Conservation (phyloP, 352 stramenopile species). For the Phytophthora agathidicida region DNA sequence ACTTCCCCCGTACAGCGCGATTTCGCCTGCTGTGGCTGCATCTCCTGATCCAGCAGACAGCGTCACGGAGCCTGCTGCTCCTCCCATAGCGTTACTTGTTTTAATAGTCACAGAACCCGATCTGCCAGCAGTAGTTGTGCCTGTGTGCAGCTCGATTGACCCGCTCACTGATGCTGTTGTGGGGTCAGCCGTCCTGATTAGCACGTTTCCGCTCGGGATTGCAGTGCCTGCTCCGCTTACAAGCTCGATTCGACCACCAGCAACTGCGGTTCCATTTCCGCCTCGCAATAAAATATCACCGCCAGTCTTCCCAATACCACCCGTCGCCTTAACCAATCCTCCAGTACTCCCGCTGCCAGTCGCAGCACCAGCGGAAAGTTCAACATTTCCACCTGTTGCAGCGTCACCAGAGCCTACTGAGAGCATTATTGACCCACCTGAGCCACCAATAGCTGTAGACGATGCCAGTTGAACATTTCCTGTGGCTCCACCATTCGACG, state of each 20-base stretch:
- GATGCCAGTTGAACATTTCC: slow-evolving; percentile 33
- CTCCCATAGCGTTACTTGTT: slow-evolving; percentile 20
- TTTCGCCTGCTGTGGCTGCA: slow-evolving; percentile 3
- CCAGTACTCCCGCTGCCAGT: slow-evolving; percentile 19
- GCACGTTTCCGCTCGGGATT: slow-evolving; percentile 28
- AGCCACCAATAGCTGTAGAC: slow-evolving; percentile 17
- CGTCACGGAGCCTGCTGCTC: slow-evolving; percentile 26
- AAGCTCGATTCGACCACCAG: slow-evolving; percentile 33
- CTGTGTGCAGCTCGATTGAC: slow-evolving; percentile 25
- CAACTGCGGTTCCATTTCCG: slow-evolving; percentile 12
- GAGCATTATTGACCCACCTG: slow-evolving; percentile 31
- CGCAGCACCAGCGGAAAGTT: slow-evolving; percentile 23
- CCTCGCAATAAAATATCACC: slow-evolving; percentile 8
- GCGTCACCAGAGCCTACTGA: slow-evolving; percentile 18
- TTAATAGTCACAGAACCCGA: slow-evolving; percentile 25
- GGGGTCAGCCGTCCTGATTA: slow-evolving; percentile 23
- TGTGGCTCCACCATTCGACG: slow-evolving; percentile 21
- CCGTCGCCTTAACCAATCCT: slow-evolving; percentile 6
- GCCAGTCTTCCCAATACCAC: slow-evolving; percentile 16
- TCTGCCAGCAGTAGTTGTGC: slow-evolving; percentile 16
- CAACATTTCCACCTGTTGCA: slow-evolving; percentile 15
- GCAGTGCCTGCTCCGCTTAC: slow-evolving; percentile 26
- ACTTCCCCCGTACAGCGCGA: slow-evolving; percentile 32
- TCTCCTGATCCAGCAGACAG: slow-evolving; percentile 33
- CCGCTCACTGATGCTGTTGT: slow-evolving; percentile 21